Evolutionary conservation across 768 basidiomycete genomes (phyloP), one percentile per base, ranked within the genome.

Genomic region (Royoungia palumana): DNA sequence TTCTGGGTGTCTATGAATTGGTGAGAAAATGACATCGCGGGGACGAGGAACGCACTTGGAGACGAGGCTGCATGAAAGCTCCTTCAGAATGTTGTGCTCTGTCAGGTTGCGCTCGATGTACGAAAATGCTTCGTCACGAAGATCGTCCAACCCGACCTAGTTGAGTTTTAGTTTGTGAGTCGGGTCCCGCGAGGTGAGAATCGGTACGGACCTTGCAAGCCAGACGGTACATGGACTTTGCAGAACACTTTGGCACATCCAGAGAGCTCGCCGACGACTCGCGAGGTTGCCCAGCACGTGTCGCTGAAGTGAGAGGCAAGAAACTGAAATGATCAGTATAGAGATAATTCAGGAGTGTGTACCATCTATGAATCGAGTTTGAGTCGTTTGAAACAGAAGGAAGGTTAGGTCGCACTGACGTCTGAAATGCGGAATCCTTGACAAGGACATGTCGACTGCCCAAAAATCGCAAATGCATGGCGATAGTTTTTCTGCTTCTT

Each of bases 181-280:
- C 32, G 2, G 0, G 9, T 13, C 16, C n/a, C 17, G 5, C 2
- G 35, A 21, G 22, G 3, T 14, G 34, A 16, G 13, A 0, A 9
- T 0, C 7, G 3, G 35, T 11, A 49, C 57, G 10, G 42, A 70
- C 74, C 63, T 74, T 73, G 40, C 54, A 54, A 0, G 75, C 72
- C 0, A 75, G 58, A 28, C 75, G 68, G 49, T 73, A 75, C 69
- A 75, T 75, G 0, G 75, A 76, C 46, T 75, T 75, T 0, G 73
- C 69, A 6, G 74, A 75, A 50, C 71, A 74, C 8, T 27, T 46
- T 3, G 50, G 45, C 14, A 28, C 35, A 17, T 60, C 61, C 0
- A 47, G n/a, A 14, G 45, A 22, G 36, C 36, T 49, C 35, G 47
- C 47, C 14, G 47, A 51, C 9, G 41, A 45, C 20, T 40, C 21